Conservation (phyloP, 2,329 filamentous ascomycete species). For the Thelonectria discophora region DNA sequence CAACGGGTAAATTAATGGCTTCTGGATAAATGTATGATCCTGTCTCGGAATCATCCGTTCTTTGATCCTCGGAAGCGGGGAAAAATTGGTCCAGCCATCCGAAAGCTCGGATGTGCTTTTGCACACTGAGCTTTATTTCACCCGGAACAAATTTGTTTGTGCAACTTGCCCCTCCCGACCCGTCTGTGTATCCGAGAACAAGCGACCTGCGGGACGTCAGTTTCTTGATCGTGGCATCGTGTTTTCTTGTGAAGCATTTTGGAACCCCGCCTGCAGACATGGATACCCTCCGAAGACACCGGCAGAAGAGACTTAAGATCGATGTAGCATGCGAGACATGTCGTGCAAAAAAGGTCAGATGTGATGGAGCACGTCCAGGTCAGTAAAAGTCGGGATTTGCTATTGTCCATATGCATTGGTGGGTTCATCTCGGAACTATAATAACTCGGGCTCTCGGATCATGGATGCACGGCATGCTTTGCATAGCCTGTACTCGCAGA, state of each 20-base stretch:
- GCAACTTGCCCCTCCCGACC: not conserved
- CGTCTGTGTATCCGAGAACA: too few species aligned
- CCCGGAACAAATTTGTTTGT: not conserved
- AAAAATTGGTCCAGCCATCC: not conserved
- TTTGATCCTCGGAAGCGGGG: not conserved
- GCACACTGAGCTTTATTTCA: not conserved
- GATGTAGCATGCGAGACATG: constrained; percentile 55
- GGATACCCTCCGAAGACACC: constrained; percentile 9
- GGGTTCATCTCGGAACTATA: not conserved
- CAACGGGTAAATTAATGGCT: not conserved
- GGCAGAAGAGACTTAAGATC: constrained; percentile 53
- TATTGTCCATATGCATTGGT: not conserved
- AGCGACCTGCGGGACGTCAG: not conserved
- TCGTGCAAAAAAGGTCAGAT: constrained; percentile 53
- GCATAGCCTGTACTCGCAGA: too few species aligned
- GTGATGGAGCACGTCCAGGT: constrained; percentile 53
- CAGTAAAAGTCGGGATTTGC: constrained; percentile 12
- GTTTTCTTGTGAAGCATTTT: not conserved
- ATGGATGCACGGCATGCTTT: too few species aligned
- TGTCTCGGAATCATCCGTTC: constrained; percentile 12
- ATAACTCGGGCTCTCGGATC: too few species aligned
- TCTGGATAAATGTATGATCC: not conserved
- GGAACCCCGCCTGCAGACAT: constrained; percentile 20
- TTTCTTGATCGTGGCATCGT: not conserved
- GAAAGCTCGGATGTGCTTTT: not conserved